Base-by-base conservation (phyloP, 1,284 basidiomycete species). In the Naganishia sp. region DNA sequence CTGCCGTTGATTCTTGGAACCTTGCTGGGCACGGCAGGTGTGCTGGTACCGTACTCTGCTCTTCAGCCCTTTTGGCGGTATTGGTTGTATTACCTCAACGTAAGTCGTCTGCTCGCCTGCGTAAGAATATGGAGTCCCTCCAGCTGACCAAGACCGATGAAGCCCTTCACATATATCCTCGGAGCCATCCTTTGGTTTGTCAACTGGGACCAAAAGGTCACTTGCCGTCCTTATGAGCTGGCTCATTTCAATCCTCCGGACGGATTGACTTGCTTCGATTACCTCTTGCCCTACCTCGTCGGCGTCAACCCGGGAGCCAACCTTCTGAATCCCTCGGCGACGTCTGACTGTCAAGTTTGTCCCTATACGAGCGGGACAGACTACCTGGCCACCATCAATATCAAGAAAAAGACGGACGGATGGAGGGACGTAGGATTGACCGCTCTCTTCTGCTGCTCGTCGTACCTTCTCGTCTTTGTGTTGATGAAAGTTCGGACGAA, bases 1-100 rank as follows among this genome's bases (percentile, higher is more conserved):
- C 65, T 52, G 60, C 70, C 60, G 39, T n/a, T 70, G 28, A 31
- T 64, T 89, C 80, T 90, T 82, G 81, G 57, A 5, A 55, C 54
- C 42, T 61, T 67, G 39, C 56, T 61, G 58, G 63, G 42, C 23
- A 45, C 45, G 18, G 17, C n/a, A 6, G 55, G 55, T 17, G 55
- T 47, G 1, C 18, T 57, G 13, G 55, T 57, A 21, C 55, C 55
- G 9, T 57, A 57, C 23, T 11, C 21, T 21, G 67, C 66, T 35
- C 67, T 68, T 61, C 71, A 70, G 64, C 65, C 65, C 7, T 70
- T 71, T 58, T 71, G 70, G 70, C 43, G 69, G n/a, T 71, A 71
- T 55, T 70, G 69, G 69, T 43, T 70, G 6, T 69, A 67, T 25
- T 67, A 57, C 15, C 31, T 65, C 10, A 55, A 68, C 39, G 61